Evolutionary conservation across 1,284 basidiomycete species (phyloP).

Genomic region (Leccinum pachyderme): DNA sequence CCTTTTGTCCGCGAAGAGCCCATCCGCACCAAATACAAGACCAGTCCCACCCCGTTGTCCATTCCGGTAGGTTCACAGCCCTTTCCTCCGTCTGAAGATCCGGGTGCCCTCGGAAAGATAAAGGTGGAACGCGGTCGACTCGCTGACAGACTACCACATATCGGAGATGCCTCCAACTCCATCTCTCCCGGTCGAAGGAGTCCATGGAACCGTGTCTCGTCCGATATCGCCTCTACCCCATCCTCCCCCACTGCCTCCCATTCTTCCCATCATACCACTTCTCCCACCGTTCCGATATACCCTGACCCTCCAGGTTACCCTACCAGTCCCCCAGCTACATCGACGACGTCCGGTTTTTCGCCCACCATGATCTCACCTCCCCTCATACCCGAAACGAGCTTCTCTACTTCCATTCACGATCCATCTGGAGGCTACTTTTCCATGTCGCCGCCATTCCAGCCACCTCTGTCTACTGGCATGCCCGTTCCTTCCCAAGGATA

Average conservation of each 20-base stretch:
- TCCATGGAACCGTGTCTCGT: slow-evolving; percentile 23
- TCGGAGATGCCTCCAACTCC: slow-evolving; percentile 19
- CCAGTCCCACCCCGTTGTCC: slow-evolving; percentile 30
- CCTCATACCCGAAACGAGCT: slow-evolving; percentile 16
- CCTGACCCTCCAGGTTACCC: slow-evolving; percentile 23
- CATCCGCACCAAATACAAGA: slow-evolving; percentile 33
- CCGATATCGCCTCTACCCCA: slow-evolving; percentile 26
- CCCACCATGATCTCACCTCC: slow-evolving; percentile 11
- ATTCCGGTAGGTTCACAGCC: slow-evolving; percentile 33
- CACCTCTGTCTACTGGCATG: slow-evolving; percentile 9
- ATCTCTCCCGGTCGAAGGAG: slow-evolving; percentile 22
- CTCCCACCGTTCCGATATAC: slow-evolving; percentile 26
- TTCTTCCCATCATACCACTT: slow-evolving; percentile 21
- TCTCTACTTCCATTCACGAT: slow-evolving; percentile 13
- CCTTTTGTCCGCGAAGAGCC: slow-evolving; percentile 54
- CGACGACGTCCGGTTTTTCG: slow-evolving; percentile 13
- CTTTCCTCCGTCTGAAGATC: slow-evolving; percentile 25
- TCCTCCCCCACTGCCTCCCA: slow-evolving; percentile 26
- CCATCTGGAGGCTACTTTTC: slow-evolving; percentile 18
- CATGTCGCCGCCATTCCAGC: slow-evolving; percentile 12
- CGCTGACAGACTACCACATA: slow-evolving; percentile 16
- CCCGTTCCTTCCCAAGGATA: slow-evolving; percentile 19
- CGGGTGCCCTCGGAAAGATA: slow-evolving; percentile 16
- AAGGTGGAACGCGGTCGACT: slow-evolving; percentile 29
- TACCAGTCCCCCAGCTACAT: slow-evolving; percentile 10